Percentiles rank a stretch among this genome's conserved stretches.
phyloP scores from a whole-genome alignment of 2,329 filamentous ascomycete species.

The Stemphylium lycopersici region DNA sequence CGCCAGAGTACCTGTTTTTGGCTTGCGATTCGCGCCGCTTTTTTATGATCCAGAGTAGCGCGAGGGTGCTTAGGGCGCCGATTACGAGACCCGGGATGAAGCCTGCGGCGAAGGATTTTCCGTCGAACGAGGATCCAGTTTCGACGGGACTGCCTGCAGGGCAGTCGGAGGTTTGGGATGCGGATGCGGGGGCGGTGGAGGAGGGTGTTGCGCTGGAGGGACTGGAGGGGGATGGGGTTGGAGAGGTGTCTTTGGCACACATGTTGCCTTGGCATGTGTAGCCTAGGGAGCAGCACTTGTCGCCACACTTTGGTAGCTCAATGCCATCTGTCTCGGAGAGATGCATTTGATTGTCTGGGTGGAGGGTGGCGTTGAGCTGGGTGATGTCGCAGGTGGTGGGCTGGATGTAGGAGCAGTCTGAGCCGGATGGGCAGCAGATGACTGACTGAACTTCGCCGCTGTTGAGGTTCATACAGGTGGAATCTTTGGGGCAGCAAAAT shows the following conservation, averaged over 20 bases:
- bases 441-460: constrained; percentile 68
- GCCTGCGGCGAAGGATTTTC: constrained; percentile 47
- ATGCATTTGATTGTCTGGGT: constrained; percentile 68
- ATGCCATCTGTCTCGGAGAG: constrained; percentile 64
- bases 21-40: constrained; percentile 39
- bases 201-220: constrained; percentile 31
- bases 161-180: constrained; percentile 38
- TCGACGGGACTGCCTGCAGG: constrained; percentile 22
- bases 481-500: constrained; percentile 68
- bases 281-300: constrained; percentile 73
- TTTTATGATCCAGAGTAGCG: constrained; percentile 43
- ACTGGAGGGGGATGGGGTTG: constrained; percentile 29
- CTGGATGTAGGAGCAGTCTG: constrained; percentile 65
- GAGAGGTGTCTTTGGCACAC: constrained; percentile 58
- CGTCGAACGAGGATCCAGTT: constrained; percentile 34
- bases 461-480: constrained; percentile 64
- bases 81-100: constrained; percentile 48
- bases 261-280: constrained; percentile 64
- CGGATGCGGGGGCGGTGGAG: constrained; percentile 36
- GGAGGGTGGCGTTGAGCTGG: constrained; percentile 63
- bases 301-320: constrained; percentile 63
- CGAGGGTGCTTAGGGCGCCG: constrained; percentile 41
- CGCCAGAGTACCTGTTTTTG: constrained; percentile 44
- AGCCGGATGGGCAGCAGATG: constrained; percentile 70
- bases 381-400: constrained; percentile 69